A percentile compares a stretch with the other conserved stretches of the same genome.
Conservation (phyloP, 192 early-diverging fungal species). For the Helicostylum pulchrum region DNA sequence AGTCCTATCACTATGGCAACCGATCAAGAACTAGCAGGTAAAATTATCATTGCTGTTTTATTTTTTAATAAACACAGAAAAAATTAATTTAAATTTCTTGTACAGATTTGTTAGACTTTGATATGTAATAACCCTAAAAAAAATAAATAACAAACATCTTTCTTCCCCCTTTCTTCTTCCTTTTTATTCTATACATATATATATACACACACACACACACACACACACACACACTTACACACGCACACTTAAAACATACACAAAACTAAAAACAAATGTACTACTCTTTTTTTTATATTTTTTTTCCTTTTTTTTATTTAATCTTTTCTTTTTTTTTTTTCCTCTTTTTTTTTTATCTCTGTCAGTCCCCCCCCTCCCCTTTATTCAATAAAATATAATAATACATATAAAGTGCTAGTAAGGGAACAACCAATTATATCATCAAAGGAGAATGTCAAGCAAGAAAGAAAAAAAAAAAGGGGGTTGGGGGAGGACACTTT, state of each 20-base stretch:
- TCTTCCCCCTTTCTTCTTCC: neutral
- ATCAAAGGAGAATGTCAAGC: neutral
- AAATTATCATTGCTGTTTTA: neutral
- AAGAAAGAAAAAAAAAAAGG: neutral
- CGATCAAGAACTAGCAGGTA: constrained; percentile 18
- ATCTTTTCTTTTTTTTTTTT: constrained; percentile 3
- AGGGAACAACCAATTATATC: too few relatives aligned
- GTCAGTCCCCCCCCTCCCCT: too few relatives aligned
- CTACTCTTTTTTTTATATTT: neutral
- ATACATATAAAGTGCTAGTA: too few relatives aligned
- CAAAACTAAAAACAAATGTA: constrained; percentile 1
- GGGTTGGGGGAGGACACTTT: too few relatives aligned
- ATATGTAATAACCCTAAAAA: constrained; percentile 3
- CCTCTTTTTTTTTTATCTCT: too few relatives aligned
- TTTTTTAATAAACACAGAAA: neutral
- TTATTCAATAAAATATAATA: too few relatives aligned
- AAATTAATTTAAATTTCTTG: neutral
- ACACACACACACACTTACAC: too few relatives aligned
- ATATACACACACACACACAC: too few relatives aligned
- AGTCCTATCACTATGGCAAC: constrained; percentile 13
- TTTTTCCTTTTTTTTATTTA: constrained; percentile 2
- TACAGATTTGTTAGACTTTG: neutral
- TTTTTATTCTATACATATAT: neutral
- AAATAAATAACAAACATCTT: neutral
- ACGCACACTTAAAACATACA: too few relatives aligned